Evolutionary conservation across 1,284 basidiomycete species (phyloP).

Genomic region (Leucoagaricus sp.): DNA sequence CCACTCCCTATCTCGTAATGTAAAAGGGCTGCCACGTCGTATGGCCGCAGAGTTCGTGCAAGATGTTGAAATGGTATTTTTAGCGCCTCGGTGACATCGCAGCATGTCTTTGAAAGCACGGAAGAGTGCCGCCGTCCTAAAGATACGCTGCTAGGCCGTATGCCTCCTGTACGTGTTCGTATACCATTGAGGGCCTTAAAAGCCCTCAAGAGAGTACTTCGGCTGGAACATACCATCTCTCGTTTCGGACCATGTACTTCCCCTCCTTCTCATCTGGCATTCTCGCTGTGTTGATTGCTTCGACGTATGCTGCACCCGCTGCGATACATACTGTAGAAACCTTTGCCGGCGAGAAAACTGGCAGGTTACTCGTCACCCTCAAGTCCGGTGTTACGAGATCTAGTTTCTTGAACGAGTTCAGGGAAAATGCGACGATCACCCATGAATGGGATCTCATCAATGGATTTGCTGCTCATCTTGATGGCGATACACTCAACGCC

Average conservation of each 20-base stretch:
- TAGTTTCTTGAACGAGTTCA: slow-evolving; percentile 24
- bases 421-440: slow-evolving; percentile 31
- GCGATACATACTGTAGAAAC: slow-evolving; percentile 3
- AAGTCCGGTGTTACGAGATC: slow-evolving; percentile 48
- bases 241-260: slow-evolving; percentile 8
- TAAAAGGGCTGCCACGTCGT: neutral
- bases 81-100: neutral
- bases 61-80: neutral
- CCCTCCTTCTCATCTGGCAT: neutral
- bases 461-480: slow-evolving; percentile 58
- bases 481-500: slow-evolving; percentile 13
- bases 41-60: neutral
- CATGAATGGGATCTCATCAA: slow-evolving; percentile 40
- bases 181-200: neutral
- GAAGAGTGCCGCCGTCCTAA: neutral
- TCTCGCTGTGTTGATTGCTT: neutral
- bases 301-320: slow-evolving; percentile 3
- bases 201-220: neutral
- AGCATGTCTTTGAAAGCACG: neutral
- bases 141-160: neutral
- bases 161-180: no score
- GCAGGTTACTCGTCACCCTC: slow-evolving; percentile 61
- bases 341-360: slow-evolving; percentile 23
- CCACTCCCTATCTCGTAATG: neutral
- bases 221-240: neutral